Base-by-base conservation (phyloP, 148 eudicot species). In the Simmondsia chinensis region DNA sequence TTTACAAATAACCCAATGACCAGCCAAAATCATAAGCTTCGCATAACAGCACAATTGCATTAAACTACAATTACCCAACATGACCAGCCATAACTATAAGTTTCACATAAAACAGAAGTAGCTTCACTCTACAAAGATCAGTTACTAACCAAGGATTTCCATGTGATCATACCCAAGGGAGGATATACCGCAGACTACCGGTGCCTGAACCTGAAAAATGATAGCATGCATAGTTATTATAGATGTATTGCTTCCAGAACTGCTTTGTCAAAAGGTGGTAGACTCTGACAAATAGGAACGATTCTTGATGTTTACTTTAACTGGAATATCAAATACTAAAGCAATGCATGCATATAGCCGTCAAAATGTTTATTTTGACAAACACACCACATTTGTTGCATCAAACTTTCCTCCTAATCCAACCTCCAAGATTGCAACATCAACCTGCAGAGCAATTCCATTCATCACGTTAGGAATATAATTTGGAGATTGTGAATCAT, bases 141-240 rank as follows among this genome's bases (percentile, higher is more conserved):
- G 59, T 49, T 26, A 70, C 97, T 79, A 61, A 91, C 99, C 99
- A 58, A 91, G 89, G 49, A 91, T 91, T 76, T 91, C 99, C 79
- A 86, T 77, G 77, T 91, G 99, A 74, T 91, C 99, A 66, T 72
- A 91, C 56, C 99, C 99, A 20, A 91, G 89, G 35, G 99, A 91
- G 49, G 99, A 58, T 66, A 91, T 70, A 46, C 99, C 99, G 59
- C 99, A 91, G 30, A 91, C 99, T 41, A 80, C 59, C 27, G 99
- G 99, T 46, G 60, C 53, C 57, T 91, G 64, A 46, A 91, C 96
- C 99, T 91, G 83, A 61, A 64, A 59, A 29, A 46, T 51, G 31
- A 50, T 17, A 41, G 6, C 6, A 67, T 14, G 20, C 13, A 35
- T 50, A 14, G 6, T 33, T 33, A 50, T 21, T 18, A 57, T n/a